Evolutionary conservation across 1,139 yeast species (phyloP).

Genomic region (Sugiyamaella sp.): DNA sequence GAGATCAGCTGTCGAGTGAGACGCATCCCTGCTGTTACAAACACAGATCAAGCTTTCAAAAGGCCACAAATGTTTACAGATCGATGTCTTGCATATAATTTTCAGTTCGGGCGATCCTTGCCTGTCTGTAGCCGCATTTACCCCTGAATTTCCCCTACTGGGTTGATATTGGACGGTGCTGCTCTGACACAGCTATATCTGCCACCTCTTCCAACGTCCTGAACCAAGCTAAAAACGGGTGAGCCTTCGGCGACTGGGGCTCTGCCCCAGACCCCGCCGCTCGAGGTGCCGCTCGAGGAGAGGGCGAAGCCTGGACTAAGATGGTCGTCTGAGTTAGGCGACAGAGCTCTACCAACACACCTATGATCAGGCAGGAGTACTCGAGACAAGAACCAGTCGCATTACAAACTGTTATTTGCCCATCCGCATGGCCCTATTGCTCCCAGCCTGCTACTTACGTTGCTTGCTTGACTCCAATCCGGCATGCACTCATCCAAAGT

Average conservation of each 20-base stretch:
- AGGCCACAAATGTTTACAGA: too few species aligned
- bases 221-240: too few species aligned
- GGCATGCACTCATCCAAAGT: too few species aligned
- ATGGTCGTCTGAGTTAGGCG: too few species aligned
- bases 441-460: too few species aligned
- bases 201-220: too few species aligned
- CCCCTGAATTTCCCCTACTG: conserved; percentile 7
- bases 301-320: background rate
- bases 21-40: conserved; percentile 11
- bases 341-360: too few species aligned
- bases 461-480: too few species aligned
- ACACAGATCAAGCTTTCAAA: background rate
- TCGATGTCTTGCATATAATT: background rate
- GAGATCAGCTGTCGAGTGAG: conserved; percentile 20
- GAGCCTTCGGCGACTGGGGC: background rate
- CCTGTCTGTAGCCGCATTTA: conserved; percentile 2
- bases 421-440: too few species aligned
- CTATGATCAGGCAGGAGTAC: too few species aligned
- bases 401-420: too few species aligned
- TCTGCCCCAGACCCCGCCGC: background rate
- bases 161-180: background rate
- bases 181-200: background rate
- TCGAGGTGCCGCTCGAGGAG: background rate
- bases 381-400: too few species aligned
- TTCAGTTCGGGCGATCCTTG: conserved; percentile 11